These are phyloP conservation scores for Cutaneotrichosporon cyanovorans DNA, from an alignment of 1,284 basidiomycete genomes.

Conservation along the genomic window DNA sequence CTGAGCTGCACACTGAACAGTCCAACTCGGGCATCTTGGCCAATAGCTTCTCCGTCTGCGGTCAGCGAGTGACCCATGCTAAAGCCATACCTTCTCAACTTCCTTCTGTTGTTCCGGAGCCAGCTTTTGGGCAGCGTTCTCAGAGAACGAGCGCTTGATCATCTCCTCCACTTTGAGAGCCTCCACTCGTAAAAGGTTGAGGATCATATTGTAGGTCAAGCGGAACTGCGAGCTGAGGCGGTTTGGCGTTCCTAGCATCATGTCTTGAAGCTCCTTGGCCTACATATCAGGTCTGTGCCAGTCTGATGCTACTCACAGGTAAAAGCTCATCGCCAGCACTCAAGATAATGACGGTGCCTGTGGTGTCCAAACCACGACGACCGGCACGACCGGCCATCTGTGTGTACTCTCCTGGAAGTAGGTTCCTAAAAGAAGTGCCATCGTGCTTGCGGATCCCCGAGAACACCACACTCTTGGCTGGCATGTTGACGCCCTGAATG, in stretches of 20 bases:
- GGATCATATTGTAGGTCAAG: slow-evolving; percentile 98
- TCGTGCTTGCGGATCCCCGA: slow-evolving; percentile 94
- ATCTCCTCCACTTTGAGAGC: slow-evolving; percentile 96
- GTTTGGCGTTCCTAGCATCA: slow-evolving; percentile 88
- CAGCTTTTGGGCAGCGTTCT: slow-evolving; percentile 88
- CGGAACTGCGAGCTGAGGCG: slow-evolving; percentile 96
- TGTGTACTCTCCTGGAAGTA: slow-evolving; percentile 77
- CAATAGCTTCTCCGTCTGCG: slow-evolving; percentile 67
- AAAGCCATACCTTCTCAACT: slow-evolving; percentile 60
- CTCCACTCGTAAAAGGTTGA: slow-evolving; percentile 93
- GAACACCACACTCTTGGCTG: slow-evolving; percentile 93
- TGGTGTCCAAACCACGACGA: slow-evolving; percentile 90
- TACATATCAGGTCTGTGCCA: slow-evolving; percentile 33
- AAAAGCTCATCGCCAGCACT: slow-evolving; percentile 72
- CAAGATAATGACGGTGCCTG: slow-evolving; percentile 92
- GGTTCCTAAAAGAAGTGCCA: slow-evolving; percentile 84
- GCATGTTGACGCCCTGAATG: slow-evolving; percentile 94
- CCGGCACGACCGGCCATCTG: slow-evolving; percentile 99
- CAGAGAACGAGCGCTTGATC: slow-evolving; percentile 99
- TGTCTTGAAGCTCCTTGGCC: slow-evolving; percentile 68
- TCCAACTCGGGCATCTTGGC: slow-evolving; percentile 60
- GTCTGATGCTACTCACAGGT: slow-evolving; percentile 54
- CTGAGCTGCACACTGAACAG: slow-evolving; percentile 60
- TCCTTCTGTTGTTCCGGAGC: slow-evolving; percentile 88
- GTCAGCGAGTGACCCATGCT: neutral